phyloP scores from a whole-genome alignment of 2,329 filamentous ascomycete genomes.

The Trematosphaeria pertusa region DNA sequence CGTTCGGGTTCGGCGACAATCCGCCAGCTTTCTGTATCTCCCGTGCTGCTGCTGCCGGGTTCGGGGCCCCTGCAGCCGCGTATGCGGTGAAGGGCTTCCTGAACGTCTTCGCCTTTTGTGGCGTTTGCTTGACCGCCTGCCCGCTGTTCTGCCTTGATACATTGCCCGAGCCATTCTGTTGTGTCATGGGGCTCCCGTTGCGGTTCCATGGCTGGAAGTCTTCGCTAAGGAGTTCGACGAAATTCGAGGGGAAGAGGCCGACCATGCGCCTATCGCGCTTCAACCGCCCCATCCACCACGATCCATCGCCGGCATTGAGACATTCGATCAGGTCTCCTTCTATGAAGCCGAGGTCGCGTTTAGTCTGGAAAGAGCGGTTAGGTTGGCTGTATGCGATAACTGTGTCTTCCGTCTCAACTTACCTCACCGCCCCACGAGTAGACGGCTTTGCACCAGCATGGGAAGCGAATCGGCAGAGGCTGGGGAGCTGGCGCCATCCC shows the following conservation, averaged over 20 bases:
- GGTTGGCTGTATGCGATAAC: constrained; percentile 17
- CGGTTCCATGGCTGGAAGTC: constrained; percentile 78
- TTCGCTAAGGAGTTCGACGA: constrained; percentile 87
- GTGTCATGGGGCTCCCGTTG: constrained; percentile 60
- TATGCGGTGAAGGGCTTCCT: constrained; percentile 72
- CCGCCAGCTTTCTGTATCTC: constrained; percentile 43
- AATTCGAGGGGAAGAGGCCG: constrained; percentile 95
- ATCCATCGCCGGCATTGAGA: constrained; percentile 94
- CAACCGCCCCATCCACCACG: constrained; percentile 96
- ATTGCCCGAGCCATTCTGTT: constrained; percentile 45
- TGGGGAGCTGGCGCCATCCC: constrained; percentile 56
- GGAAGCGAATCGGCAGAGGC: constrained; percentile 76
- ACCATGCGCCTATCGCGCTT: constrained; percentile 89
- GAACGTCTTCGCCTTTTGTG: constrained; percentile 62
- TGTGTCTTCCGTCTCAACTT: constrained; percentile 19
- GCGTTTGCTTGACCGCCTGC: constrained; percentile 55
- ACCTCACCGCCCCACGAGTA: constrained; percentile 92
- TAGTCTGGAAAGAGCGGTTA: constrained; percentile 62
- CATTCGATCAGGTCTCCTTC: constrained; percentile 98
- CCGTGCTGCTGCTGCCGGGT: constrained; percentile 48
- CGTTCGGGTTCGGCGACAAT: constrained; percentile 35
- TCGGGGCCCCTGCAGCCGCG: constrained; percentile 51
- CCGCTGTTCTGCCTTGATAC: constrained; percentile 60
- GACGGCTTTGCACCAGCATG: constrained; percentile 88
- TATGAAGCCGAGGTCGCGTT: constrained; percentile 93